phyloP scores from a whole-genome alignment of 306 rosid genomes.

The Vachellia collinsii region DNA sequence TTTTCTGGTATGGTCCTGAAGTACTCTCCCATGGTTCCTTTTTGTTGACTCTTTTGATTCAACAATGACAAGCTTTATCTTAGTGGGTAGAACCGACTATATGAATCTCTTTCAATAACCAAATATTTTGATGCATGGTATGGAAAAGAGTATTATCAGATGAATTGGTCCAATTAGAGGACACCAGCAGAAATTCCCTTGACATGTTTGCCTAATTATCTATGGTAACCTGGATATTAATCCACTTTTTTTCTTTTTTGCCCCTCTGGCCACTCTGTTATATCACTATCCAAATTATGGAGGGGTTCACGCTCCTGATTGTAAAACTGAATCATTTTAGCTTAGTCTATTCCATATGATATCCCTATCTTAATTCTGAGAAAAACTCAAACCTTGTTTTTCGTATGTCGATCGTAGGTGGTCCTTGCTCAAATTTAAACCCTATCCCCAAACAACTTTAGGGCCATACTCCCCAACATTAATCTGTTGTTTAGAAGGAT shows the following conservation, averaged over 20 bases:
- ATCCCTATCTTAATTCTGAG: background rate
- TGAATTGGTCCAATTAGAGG: background rate
- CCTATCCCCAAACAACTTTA: background rate
- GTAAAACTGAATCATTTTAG: background rate
- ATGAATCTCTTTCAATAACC: too few relatives aligned
- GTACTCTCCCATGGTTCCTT: background rate
- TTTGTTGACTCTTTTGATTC: background rate
- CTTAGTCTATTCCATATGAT: background rate
- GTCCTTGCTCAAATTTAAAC: background rate
- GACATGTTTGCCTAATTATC: background rate
- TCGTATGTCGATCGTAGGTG: background rate
- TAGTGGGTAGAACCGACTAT: too few relatives aligned
- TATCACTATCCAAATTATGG: background rate
- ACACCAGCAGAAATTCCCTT: background rate
- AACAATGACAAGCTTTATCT: too few relatives aligned
- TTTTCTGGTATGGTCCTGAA: background rate
- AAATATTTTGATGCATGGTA: background rate
- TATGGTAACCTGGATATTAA: background rate
- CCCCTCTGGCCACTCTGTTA: background rate
- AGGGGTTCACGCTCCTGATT: background rate
- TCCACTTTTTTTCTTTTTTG: background rate
- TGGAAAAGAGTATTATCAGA: background rate
- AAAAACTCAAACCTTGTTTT: background rate
- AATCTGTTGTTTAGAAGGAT: background rate
- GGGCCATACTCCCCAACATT: background rate